A percentile compares a stretch with the other conserved stretches of the same genome.
Evolutionary conservation across 2,329 filamentous ascomycete species (phyloP).

Genomic region (Elsinoe australis): DNA sequence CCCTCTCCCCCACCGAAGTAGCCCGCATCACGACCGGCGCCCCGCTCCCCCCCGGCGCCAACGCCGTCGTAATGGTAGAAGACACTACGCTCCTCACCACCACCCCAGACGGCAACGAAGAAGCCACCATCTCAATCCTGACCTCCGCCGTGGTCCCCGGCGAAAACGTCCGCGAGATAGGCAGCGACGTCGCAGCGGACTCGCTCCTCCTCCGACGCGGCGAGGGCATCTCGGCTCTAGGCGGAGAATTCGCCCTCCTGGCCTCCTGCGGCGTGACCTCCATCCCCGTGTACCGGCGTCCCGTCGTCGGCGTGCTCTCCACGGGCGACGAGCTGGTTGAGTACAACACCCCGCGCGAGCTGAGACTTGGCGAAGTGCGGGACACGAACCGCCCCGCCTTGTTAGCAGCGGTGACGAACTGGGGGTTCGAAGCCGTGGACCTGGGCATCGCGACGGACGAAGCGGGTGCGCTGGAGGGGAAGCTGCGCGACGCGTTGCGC

Average conservation of each 20-base stretch:
- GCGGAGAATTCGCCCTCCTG: constrained; percentile 84
- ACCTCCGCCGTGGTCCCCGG: constrained; percentile 65
- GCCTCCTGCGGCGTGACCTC: constrained; percentile 71
- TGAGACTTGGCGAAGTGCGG: constrained; percentile 76
- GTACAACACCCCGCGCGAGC: constrained; percentile 53
- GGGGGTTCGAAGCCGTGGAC: constrained; percentile 73
- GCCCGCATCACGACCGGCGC: constrained; percentile 92
- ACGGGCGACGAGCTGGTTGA: constrained; percentile 92
- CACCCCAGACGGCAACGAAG: constrained; percentile 74
- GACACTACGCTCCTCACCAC: constrained; percentile 71
- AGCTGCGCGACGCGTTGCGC: constrained; percentile 65
- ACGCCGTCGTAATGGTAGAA: constrained; percentile 93
- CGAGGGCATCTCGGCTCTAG: constrained; percentile 74
- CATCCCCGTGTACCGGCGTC: constrained; percentile 66
- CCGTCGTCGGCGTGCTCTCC: constrained; percentile 77
- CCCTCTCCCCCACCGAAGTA: constrained; percentile 65
- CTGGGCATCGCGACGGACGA: constrained; percentile 76
- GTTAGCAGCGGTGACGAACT: constrained; percentile 64
- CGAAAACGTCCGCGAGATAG: constrained; percentile 86
- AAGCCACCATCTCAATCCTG: constrained; percentile 79
- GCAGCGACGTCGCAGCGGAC: constrained; percentile 71
- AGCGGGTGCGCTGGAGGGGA: constrained; percentile 64
- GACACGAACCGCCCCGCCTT: constrained; percentile 90
- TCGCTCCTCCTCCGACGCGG: constrained; percentile 66
- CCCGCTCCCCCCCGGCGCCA: constrained; percentile 78